phyloP scores from a whole-genome alignment of 2,329 filamentous ascomycete genomes.

The Coniochaeta pulveracea region DNA sequence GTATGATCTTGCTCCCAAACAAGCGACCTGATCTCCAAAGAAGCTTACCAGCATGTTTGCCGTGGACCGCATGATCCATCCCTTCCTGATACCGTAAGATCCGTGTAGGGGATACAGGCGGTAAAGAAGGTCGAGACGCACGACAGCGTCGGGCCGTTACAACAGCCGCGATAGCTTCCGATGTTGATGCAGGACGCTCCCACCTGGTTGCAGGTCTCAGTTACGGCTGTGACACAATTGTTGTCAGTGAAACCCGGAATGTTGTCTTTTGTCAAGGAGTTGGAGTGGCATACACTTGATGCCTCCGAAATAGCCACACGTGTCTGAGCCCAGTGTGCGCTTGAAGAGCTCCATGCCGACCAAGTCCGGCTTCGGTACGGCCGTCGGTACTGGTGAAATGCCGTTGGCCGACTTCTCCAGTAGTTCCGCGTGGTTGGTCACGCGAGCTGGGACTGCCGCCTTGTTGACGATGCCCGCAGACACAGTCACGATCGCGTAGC shows the following conservation, averaged over 20 bases:
- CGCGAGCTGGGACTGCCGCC: neutral
- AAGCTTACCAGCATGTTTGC: slow-evolving; percentile 2
- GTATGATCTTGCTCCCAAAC: neutral
- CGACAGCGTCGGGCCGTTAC: slow-evolving; percentile 1
- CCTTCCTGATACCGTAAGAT: neutral
- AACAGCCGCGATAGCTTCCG: slow-evolving; percentile 2
- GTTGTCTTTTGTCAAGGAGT: no score
- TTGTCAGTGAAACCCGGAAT: no score
- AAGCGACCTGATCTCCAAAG: neutral
- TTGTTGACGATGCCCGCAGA: neutral
- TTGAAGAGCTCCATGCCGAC: slow-evolving; percentile 2
- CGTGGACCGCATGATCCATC: neutral
- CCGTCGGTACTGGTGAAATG: neutral
- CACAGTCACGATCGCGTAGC: neutral
- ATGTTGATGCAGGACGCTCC: slow-evolving; percentile 4
- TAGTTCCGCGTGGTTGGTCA: neutral
- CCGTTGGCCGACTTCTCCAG: neutral
- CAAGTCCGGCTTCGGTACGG: neutral
- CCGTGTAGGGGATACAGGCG: neutral
- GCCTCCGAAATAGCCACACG: slow-evolving; percentile 1
- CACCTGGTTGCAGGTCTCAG: neutral
- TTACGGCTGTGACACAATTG: neutral
- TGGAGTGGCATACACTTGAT: slow-evolving; percentile 1
- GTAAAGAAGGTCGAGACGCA: neutral
- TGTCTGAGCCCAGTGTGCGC: neutral